Conservation (phyloP, 139 green algal genomes). For the Gonium pectorale region DNA sequence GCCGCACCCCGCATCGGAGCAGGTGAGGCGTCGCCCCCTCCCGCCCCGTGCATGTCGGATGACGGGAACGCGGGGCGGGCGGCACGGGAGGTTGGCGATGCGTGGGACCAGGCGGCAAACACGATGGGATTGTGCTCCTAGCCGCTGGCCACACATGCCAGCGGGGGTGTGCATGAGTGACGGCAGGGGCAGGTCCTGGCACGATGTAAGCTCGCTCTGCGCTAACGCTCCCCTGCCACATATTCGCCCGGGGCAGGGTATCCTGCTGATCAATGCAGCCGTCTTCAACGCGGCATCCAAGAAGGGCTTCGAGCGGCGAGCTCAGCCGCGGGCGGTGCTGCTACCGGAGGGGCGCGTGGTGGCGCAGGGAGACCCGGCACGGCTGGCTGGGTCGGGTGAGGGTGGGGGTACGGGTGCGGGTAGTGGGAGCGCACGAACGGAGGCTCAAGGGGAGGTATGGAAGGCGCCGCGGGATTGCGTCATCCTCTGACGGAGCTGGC, state of each 20-base stretch:
- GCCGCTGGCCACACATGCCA: too few species aligned
- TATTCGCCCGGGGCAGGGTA: not conserved
- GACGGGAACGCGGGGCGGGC: too few species aligned
- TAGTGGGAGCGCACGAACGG: not conserved
- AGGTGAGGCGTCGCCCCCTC: not conserved
- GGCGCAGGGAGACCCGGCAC: constrained; percentile 7
- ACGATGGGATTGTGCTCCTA: too few species aligned
- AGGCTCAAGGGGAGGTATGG: not conserved
- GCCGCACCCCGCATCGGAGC: not conserved
- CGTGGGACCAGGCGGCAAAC: too few species aligned
- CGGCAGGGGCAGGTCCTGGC: too few species aligned
- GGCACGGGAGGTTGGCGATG: too few species aligned
- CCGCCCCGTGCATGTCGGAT: not conserved
- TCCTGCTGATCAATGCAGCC: constrained; percentile 31
- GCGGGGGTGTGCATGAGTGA: too few species aligned
- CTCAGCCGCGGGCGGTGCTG: constrained; percentile 27
- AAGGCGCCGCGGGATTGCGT: not conserved
- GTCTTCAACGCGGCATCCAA: not conserved
- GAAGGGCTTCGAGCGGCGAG: not conserved
- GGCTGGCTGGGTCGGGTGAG: not conserved
- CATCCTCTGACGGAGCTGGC: too few species aligned
- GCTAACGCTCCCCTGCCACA: not conserved
- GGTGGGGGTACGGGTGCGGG: not conserved
- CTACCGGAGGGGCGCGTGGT: constrained; percentile 32
- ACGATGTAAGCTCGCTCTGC: too few species aligned